These are phyloP conservation scores for Jamesozyma piceae DNA, from an alignment of 805 yeast species.

Conservation along the genomic window DNA sequence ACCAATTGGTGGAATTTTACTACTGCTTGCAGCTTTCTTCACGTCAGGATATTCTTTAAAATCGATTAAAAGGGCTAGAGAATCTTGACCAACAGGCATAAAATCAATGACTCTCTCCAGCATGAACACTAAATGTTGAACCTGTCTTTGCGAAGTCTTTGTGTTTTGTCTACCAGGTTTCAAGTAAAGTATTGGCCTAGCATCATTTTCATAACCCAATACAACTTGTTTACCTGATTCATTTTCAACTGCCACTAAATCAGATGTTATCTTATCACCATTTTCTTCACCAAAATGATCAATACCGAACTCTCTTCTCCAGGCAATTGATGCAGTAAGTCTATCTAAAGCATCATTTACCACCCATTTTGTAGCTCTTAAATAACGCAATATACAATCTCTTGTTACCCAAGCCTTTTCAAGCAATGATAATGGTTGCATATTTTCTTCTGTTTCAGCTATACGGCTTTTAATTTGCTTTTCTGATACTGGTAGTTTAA, in stretches of 20 bases:
- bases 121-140: constrained; percentile 91
- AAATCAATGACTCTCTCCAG: constrained; percentile 85
- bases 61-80: constrained; percentile 83
- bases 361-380: constrained; percentile 91
- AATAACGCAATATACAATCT: constrained; percentile 82
- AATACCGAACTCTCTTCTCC: constrained; percentile 93
- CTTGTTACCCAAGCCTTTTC: constrained; percentile 91
- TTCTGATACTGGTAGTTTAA: constrained; percentile 44
- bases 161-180: constrained; percentile 96
- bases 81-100: constrained; percentile 96
- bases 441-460: constrained; percentile 24
- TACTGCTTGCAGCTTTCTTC: constrained; percentile 44
- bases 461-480: constrained; percentile 27
- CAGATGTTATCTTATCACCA: constrained; percentile 44
- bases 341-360: constrained; percentile 61
- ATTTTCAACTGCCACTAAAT: constrained; percentile 53
- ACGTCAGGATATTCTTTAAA: constrained; percentile 62
- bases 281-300: constrained; percentile 36
- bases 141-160: constrained; percentile 79
- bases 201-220: constrained; percentile 80
- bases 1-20: constrained; percentile 79
- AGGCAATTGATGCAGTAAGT: constrained; percentile 65
- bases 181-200: constrained; percentile 85
- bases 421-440: constrained; percentile 29
- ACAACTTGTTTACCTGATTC: constrained; percentile 89